Conservation (phyloP, 148 eudicot genomes). For the Rhododendron ferrugineum region DNA sequence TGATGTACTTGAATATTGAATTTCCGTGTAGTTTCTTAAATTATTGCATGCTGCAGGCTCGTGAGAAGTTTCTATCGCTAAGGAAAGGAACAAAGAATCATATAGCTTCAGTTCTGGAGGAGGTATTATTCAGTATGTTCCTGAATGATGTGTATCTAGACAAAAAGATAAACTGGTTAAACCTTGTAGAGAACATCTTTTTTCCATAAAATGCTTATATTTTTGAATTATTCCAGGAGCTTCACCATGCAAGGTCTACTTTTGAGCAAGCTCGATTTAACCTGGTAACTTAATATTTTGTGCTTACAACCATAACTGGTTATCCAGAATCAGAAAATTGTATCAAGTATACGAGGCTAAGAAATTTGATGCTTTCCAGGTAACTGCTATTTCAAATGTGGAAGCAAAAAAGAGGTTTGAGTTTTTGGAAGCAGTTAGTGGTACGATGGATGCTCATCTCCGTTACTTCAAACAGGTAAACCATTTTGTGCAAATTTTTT, state of each 20-base stretch:
- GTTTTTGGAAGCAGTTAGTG: conserved; percentile 95
- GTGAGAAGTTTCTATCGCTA: conserved; percentile 86
- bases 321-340: background rate
- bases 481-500: background rate
- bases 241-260: conserved; percentile 77
- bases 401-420: conserved; percentile 99
- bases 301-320: background rate
- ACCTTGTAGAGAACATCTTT: background rate
- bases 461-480: conserved; percentile 93
- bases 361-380: conserved; percentile 25
- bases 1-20: background rate
- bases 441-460: conserved; percentile 98
- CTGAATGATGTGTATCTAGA: background rate
- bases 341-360: background rate
- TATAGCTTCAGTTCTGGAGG: conserved; percentile 73
- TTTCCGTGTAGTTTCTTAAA: background rate
- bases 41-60: conserved; percentile 52
- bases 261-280: conserved; percentile 97
- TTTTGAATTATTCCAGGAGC: conserved; percentile 59
- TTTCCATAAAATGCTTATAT: conserved; percentile 10
- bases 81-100: conserved; percentile 91
- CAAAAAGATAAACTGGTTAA: conserved; percentile 12
- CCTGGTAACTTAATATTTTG: conserved; percentile 48
- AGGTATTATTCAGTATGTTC: conserved; percentile 43
- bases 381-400: conserved; percentile 79